Percentiles rank a stretch among this genome's conserved stretches.
Conservation (phyloP, 495 filamentous ascomycete species). For the Trichoderma gamsii region DNA sequence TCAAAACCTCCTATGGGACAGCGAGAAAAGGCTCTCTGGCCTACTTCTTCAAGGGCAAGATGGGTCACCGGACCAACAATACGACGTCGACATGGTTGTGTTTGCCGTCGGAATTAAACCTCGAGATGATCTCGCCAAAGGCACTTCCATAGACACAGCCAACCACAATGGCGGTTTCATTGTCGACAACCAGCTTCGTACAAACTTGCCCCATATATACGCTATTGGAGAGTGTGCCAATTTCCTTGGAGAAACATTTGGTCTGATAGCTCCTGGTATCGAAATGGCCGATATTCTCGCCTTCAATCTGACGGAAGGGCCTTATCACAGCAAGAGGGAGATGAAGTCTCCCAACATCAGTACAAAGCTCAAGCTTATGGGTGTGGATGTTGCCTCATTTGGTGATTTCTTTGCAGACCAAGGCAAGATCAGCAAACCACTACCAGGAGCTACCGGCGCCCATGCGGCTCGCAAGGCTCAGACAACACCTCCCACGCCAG, state of each 20-base stretch:
- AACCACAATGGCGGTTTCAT: slow-evolving; percentile 73
- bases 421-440: slow-evolving; percentile 37
- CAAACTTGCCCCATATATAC: slow-evolving; percentile 69
- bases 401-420: slow-evolving; percentile 95
- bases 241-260: slow-evolving; percentile 90
- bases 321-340: slow-evolving; percentile 57
- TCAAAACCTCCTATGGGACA: neutral
- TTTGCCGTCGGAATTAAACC: slow-evolving; percentile 90
- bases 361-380: slow-evolving; percentile 89
- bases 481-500: slow-evolving; percentile 31
- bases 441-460: neutral
- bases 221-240: slow-evolving; percentile 93
- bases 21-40: neutral
- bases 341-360: slow-evolving; percentile 88
- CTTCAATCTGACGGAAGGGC: slow-evolving; percentile 88
- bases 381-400: slow-evolving; percentile 92
- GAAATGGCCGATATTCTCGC: slow-evolving; percentile 95
- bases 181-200: slow-evolving; percentile 63
- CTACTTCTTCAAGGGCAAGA: slow-evolving; percentile 46
- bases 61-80: slow-evolving; percentile 38
- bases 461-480: slow-evolving; percentile 26
- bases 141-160: slow-evolving; percentile 66
- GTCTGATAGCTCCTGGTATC: slow-evolving; percentile 87
- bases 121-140: slow-evolving; percentile 71
- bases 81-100: slow-evolving; percentile 75